Base-by-base conservation (phyloP, 306 rosid genomes). In the Purshia tridentata region DNA sequence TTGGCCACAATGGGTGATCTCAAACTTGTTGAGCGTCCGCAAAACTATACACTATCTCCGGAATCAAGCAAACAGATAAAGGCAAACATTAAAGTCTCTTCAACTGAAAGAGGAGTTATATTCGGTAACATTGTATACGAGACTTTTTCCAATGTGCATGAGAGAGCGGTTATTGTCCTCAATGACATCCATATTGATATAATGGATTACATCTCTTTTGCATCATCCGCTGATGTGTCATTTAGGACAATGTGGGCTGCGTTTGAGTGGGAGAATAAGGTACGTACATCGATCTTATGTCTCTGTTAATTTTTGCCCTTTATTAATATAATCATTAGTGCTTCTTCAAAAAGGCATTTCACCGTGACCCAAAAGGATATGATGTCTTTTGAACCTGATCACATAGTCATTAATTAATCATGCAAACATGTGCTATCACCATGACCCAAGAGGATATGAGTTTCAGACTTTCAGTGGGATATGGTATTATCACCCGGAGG, bases 191-290 rank as follows among this genome's bases (percentile, higher is more conserved):
- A 95, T 83, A 95, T 95, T 81, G 99, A 95, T 84, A 95, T 95
- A 78, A 95, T 95, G 99, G 99, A 95, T 78, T 95, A 95, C 86
- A 95, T 95, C 73, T 92, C 99, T 78, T 97, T 98, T 66, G 95
- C 99, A 59, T 87, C 89, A 56, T 95, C 98, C 70, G 86, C 98
- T 70, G 99, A 95, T 72, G 89, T 83, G 76, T 87, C 95, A 77
- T 95, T 95, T 56, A 88, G 99, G 83, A 88, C 97, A 42, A 95
- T 95, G 99, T 95, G 99, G 99, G 99, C 99, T 50, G 99, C 92
- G 71, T 95, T 95, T 81, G 99, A 95, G 74, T 95, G 99, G 99
- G 99, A 95, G 78, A 95, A 95, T 84, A 95, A 95, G 98, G 99
- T 95, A 90, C 6, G 99, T 95, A 90, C 6, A 42, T 29, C 55